These are phyloP conservation scores for Saccharata proteae DNA, from an alignment of 2,329 filamentous ascomycete genomes.

Conservation along the genomic window DNA sequence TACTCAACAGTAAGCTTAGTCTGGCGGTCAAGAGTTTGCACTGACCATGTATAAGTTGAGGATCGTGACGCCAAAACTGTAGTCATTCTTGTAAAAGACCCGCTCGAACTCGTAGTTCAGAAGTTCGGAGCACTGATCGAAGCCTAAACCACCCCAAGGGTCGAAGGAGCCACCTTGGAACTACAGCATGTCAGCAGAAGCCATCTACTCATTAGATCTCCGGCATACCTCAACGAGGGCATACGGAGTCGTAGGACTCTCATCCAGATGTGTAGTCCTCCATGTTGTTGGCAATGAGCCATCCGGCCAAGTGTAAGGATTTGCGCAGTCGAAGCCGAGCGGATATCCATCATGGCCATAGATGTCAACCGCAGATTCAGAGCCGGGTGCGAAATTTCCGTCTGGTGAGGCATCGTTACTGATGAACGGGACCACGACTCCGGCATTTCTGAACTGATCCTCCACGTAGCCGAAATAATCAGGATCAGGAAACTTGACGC, in stretches of 20 bases:
- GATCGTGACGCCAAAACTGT: slow-evolving; percentile 53
- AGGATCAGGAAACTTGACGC: slow-evolving; percentile 49
- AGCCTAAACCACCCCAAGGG: slow-evolving; percentile 61
- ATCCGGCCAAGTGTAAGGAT: slow-evolving; percentile 50
- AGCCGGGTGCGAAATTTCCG: slow-evolving; percentile 54
- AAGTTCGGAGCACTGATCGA: slow-evolving; percentile 52
- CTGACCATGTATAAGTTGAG: slow-evolving; percentile 64
- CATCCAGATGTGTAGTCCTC: slow-evolving; percentile 40
- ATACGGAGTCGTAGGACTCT: slow-evolving; percentile 55
- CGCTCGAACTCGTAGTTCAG: slow-evolving; percentile 63
- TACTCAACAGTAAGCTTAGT: slow-evolving; percentile 13
- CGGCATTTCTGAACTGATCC: slow-evolving; percentile 53
- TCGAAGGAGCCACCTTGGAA: slow-evolving; percentile 64
- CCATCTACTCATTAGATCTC: not conserved
- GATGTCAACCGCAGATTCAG: slow-evolving; percentile 44
- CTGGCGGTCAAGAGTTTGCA: not conserved
- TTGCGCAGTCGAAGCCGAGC: slow-evolving; percentile 46
- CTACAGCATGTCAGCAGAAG: slow-evolving; percentile 23
- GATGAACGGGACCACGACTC: slow-evolving; percentile 63
- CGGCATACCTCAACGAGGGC: slow-evolving; percentile 44
- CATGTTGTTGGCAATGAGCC: slow-evolving; percentile 45
- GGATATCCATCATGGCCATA: slow-evolving; percentile 58
- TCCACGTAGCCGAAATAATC: slow-evolving; percentile 61
- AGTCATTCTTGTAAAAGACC: slow-evolving; percentile 69
- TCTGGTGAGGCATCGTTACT: slow-evolving; percentile 56